Conservation (phyloP, 2,329 filamentous ascomycete genomes). For the Aspergillus sp. region DNA sequence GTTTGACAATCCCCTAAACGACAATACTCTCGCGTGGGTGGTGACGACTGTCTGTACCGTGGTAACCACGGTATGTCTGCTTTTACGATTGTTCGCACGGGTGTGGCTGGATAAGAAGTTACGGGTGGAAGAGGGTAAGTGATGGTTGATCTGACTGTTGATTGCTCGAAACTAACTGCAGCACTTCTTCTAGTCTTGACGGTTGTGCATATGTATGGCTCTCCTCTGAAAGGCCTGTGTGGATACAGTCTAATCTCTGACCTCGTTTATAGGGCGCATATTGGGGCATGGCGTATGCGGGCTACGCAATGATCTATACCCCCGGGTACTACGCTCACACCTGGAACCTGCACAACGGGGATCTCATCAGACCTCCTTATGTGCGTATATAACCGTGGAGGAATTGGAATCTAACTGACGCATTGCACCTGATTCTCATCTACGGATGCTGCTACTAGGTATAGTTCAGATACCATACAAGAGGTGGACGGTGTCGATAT, state of each 20-base stretch:
- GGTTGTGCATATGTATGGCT: constrained; percentile 15
- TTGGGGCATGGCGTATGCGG: constrained; percentile 27
- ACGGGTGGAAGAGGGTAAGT: constrained; percentile 26
- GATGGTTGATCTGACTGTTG: neutral
- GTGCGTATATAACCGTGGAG: constrained; percentile 6
- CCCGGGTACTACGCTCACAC: constrained; percentile 28
- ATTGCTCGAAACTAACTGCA: neutral
- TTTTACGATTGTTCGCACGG: constrained; percentile 23
- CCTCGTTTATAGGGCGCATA: constrained; percentile 21
- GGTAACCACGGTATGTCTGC: constrained; percentile 24
- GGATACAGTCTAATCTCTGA: neutral
- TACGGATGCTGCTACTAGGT: constrained; percentile 41
- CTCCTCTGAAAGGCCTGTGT: neutral
- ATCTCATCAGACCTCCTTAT: constrained; percentile 23
- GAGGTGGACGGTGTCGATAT: too few relatives aligned
- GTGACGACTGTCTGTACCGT: constrained; percentile 27
- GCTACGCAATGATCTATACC: constrained; percentile 21
- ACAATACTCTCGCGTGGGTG: constrained; percentile 26
- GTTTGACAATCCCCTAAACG: constrained; percentile 28
- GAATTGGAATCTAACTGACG: neutral
- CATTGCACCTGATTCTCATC: constrained; percentile 30
- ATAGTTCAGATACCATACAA: too few relatives aligned
- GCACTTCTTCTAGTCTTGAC: constrained; percentile 8
- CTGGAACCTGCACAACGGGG: constrained; percentile 25
- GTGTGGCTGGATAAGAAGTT: constrained; percentile 25